phyloP scores from a whole-genome alignment of 352 stramenopile species.

The Phytophthora colocasiae region DNA sequence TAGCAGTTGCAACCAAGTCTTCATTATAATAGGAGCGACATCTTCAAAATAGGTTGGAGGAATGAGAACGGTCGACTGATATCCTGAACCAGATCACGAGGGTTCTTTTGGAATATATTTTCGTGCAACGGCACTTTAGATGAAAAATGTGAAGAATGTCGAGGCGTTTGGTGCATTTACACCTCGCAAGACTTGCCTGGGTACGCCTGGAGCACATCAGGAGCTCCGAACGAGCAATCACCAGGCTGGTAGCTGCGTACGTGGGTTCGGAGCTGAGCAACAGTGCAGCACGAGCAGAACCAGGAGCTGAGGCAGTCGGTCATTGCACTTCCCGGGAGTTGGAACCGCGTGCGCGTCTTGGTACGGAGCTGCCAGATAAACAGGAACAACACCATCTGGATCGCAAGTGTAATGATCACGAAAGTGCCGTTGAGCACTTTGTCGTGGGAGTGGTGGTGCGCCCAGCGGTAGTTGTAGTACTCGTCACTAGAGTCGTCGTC shows the following conservation, averaged over 20 bases:
- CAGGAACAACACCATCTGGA: conserved; percentile 37
- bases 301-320: conserved; percentile 47
- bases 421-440: conserved; percentile 28
- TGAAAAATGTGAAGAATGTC: conserved; percentile 9
- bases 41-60: too few species aligned
- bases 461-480: conserved; percentile 12
- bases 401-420: conserved; percentile 26
- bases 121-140: conserved; percentile 25
- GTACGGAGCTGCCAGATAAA: conserved; percentile 55
- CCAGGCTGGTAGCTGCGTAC: conserved; percentile 55
- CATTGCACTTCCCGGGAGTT: conserved; percentile 44
- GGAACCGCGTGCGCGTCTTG: conserved; percentile 49
- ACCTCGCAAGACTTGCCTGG: conserved; percentile 41
- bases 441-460: conserved; percentile 14
- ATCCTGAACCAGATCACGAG: background rate
- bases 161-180: conserved; percentile 11
- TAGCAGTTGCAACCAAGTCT: too few species aligned
- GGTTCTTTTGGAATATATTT: conserved; percentile 14
- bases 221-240: conserved; percentile 47
- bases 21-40: too few species aligned
- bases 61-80: background rate
- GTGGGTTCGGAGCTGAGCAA: conserved; percentile 51
- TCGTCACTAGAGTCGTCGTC: conserved; percentile 28
- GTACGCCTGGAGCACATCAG: conserved; percentile 45
- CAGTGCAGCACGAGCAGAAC: conserved; percentile 50